Conservation (phyloP, 148 eudicot species). For the Vaccinium corymbosum region DNA sequence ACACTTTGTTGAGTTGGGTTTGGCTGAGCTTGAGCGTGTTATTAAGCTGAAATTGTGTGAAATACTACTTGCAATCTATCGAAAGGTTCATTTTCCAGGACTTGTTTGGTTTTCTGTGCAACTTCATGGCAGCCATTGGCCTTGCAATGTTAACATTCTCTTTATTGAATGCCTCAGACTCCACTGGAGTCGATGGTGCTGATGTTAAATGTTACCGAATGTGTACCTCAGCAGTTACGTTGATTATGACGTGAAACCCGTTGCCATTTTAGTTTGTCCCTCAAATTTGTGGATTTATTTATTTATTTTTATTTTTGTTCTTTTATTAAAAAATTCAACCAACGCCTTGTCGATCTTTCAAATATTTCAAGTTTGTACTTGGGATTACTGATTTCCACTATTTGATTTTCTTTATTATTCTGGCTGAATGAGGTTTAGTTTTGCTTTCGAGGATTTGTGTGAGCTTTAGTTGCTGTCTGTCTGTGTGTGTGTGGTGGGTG, state of each 20-base stretch:
- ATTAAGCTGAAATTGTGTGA: background rate
- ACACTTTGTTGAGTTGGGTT: background rate
- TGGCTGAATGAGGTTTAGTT: background rate
- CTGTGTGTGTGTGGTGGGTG: too few relatives aligned
- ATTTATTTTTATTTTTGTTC: background rate
- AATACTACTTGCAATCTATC: background rate
- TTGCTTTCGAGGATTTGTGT: background rate
- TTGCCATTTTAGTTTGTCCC: background rate
- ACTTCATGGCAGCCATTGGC: background rate
- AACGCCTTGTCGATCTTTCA: background rate
- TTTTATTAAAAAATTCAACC: background rate
- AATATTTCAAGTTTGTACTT: constrained; percentile 7
- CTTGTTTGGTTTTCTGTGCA: background rate
- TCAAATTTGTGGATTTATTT: background rate
- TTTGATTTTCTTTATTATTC: background rate
- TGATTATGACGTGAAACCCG: background rate
- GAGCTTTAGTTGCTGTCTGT: background rate
- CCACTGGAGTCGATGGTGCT: background rate
- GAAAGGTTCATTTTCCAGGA: constrained; percentile 1
- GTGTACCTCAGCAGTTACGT: too few relatives aligned
- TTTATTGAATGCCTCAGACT: background rate
- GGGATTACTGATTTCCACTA: background rate
- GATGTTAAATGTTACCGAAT: background rate
- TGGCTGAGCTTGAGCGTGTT: background rate
- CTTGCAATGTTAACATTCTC: background rate